Base-by-base conservation (phyloP, 2,329 filamentous ascomycete species). In the Trichoderma oligosporum region DNA sequence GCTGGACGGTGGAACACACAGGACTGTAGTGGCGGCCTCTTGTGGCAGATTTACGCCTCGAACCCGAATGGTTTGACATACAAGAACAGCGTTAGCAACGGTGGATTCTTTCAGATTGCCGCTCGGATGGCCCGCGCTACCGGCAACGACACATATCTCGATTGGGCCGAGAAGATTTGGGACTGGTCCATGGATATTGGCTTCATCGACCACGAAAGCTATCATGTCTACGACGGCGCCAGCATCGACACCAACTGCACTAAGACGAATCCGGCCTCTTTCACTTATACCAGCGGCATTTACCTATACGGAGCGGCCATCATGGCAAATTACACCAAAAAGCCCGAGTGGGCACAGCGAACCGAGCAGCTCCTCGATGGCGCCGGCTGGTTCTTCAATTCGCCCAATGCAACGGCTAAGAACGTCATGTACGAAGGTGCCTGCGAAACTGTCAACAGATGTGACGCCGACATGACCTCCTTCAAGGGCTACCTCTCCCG, bases 31-130 rank as follows among this genome's bases (percentile, higher is more conserved):
- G 90, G 90, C 60, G 91, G 90, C 4, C 74, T 94, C 45, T 78
- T 83, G 57, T 93, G 89, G 89, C 90, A 96, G 74, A 91, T 96
- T 63, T 92, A 86, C 69, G 74, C 80, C 1, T 82, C 81, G 64
- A 93, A 95, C 68, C 75, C 76, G 45, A 84, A 84, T 61, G 91
- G 90, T 12, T 86, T 91, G 69, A 80, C 84, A 66, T 94, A 95
- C 80, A 94, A 92, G 73, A 93, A 93, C 74, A 81, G 85, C 5
- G 83, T 92, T 64, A 86, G 85, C 60, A 94, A 94, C 70, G 89
- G 88, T 39, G 86, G 85, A n/a, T 84, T 94, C 68, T 92, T 95
- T 71, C 87, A 92, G 66, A 78, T 96, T 11, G 85, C 87, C 4
- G 88, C 90, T 1, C 85, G 89, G 16, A 78, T 93, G 12, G 87